phyloP scores from a whole-genome alignment of 2,329 filamentous ascomycete species.

The Sporothrix phasma region DNA sequence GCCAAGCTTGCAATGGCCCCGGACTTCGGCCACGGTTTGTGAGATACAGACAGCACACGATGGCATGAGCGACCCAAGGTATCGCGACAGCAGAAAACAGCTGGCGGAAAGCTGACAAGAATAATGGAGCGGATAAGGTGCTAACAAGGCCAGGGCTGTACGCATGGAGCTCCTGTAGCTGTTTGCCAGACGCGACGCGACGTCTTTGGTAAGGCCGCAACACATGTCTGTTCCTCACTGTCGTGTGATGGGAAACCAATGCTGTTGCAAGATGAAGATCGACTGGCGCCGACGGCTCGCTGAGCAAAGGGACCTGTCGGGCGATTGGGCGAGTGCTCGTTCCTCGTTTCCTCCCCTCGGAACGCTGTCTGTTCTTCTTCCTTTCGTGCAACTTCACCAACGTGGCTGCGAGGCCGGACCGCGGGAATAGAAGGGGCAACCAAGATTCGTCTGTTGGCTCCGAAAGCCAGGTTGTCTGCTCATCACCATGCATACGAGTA shows the following conservation, averaged over 20 bases:
- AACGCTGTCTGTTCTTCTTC: not conserved
- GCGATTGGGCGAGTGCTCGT: not conserved
- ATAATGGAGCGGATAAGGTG: too few species aligned
- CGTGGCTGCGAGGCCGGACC: not conserved
- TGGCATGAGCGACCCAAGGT: not conserved
- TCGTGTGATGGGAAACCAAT: slow-evolving; percentile 1
- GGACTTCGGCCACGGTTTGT: not conserved
- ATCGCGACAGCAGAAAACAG: not conserved
- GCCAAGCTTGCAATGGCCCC: not conserved
- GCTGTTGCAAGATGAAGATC: not conserved
- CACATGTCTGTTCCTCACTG: slow-evolving; percentile 5
- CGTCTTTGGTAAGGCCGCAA: slow-evolving; percentile 8
- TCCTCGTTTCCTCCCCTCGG: not conserved
- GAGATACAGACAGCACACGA: not conserved
- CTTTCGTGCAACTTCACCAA: not conserved
- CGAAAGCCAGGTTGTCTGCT: not conserved
- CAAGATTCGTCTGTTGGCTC: not conserved
- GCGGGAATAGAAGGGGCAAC: not conserved
- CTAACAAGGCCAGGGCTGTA: not conserved
- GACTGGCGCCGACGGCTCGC: not conserved
- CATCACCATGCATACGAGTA: not conserved
- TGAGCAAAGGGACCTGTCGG: not conserved
- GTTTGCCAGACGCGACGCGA: not conserved
- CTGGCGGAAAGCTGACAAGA: not conserved
- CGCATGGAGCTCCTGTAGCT: not conserved